Base-by-base conservation (phyloP, 805 yeast species). In the Wickerhamiella nectarea region DNA sequence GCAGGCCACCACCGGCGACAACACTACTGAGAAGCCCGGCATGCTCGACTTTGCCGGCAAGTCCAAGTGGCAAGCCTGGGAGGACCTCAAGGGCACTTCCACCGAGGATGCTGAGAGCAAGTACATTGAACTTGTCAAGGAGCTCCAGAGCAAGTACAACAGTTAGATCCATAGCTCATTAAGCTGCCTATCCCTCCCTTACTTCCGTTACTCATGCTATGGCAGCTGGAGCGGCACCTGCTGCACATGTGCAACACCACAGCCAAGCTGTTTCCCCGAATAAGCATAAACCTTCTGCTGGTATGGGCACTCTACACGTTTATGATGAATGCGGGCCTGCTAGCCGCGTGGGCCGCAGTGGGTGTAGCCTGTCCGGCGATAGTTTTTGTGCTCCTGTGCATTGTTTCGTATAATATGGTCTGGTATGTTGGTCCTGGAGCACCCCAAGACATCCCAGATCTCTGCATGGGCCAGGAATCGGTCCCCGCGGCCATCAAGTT, bases 11-110 rank as follows among this genome's bases (percentile, higher is more conserved):
- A 80, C 79, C 46, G 98, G 98, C 52, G 98, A 91, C 73, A 85
- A 85, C 74, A 64, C 60, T 55, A 81, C 94, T 49, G 69, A 72
- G 45, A 83, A 84, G 69, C 98, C 98, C 44, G 91, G 95, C 50
- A 66, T 82, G 47, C 84, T 91, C 63, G 94, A 86, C 67, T 73
- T 91, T 68, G 85, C 81, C 69, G 96, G 89, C 54, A 86, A 93
- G 67, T 82, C 83, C 75, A 91, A 91, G 72, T 91, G 97, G 97
- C 89, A 87, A 61, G 74, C 97, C 7, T 91, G 97, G 97, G 79
- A 79, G 57, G 78, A 76, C 56, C 68, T 79, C 58, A 80, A 58
- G 69, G 98, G 98, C 46, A 74, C 74, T 48, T 65, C 85, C 34
- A 82, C 81, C 65, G 94, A 76, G 54, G 96, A 85, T 28, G 98